phyloP scores from a whole-genome alignment of 352 stramenopile species.

The Paralagenidium karlingii region DNA sequence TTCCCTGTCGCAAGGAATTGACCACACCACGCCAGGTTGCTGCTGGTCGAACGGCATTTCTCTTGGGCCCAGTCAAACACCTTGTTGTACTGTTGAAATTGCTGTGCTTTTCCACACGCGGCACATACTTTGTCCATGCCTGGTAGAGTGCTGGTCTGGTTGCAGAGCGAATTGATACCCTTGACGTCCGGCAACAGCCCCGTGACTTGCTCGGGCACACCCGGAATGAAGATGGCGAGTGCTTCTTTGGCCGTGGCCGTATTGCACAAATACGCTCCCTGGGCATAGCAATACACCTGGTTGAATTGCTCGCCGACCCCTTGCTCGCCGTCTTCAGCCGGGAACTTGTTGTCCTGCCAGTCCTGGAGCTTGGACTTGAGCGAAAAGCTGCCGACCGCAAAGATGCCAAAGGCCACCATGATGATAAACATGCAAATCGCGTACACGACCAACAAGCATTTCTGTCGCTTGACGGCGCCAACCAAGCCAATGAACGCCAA shows the following conservation, averaged over 20 bases:
- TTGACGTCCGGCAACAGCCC: slow-evolving; percentile 13
- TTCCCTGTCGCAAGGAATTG: slow-evolving; percentile 23
- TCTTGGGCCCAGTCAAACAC: slow-evolving; percentile 73
- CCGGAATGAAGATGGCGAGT: slow-evolving; percentile 31
- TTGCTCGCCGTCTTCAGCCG: slow-evolving; percentile 28
- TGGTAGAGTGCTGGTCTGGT: slow-evolving; percentile 17
- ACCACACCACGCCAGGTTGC: slow-evolving; percentile 48
- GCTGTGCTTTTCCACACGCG: slow-evolving; percentile 30
- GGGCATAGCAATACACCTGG: slow-evolving; percentile 54
- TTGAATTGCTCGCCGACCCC: slow-evolving; percentile 48
- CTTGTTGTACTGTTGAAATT: slow-evolving; percentile 50
- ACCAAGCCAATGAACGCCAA: slow-evolving; percentile 45
- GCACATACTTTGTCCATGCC: slow-evolving; percentile 27
- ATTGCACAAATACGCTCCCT: slow-evolving; percentile 64
- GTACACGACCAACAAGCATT: slow-evolving; percentile 42
- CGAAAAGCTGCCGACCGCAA: slow-evolving; percentile 26
- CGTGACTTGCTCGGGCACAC: slow-evolving; percentile 15
- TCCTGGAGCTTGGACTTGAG: slow-evolving; percentile 21
- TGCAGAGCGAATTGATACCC: slow-evolving; percentile 45
- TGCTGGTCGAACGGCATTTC: slow-evolving; percentile 43
- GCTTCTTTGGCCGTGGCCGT: slow-evolving; percentile 33
- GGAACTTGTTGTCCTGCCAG: slow-evolving; percentile 33
- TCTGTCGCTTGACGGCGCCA: slow-evolving; percentile 40
- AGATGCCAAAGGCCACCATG: slow-evolving; percentile 29
- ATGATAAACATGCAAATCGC: slow-evolving; percentile 32